Evolutionary conservation across 1,139 yeast species (phyloP), one percentile per base, ranked within the genome.

Genomic region (Hanseniaspora gamundiae): DNA sequence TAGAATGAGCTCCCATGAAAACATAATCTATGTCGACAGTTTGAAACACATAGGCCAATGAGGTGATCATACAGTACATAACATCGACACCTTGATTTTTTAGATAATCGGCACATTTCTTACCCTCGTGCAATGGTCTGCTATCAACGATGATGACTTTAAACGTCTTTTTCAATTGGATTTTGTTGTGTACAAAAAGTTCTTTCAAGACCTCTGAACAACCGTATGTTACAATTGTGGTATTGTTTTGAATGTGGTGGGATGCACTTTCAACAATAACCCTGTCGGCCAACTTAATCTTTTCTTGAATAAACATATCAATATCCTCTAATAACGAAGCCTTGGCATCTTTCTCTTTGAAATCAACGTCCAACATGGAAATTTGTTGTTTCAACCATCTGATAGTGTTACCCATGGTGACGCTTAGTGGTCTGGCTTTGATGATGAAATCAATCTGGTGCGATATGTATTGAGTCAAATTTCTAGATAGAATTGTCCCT

Each of bases 371-470:
- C 45, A 81, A 76, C 45, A 76, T 73, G 1, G 95, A 80, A 46
- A 93, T 91, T 59, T 85, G 93, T 65, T 88, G 97, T 60, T 93
- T 93, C 51, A 93, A 71, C 95, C 96, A 87, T 54, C 98, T 76
- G 51, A 93, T 93, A 2, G 97, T 93, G 65, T 88, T 91, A 43
- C 99, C 98, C 98, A 93, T 93, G 1, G 95, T 76, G 9, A 88
- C 84, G 46, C 94, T 79, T 46, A 93, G 69, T 0, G 97, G 97
- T 51, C 99, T 76, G 1, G 96, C 91, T 10, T 88, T 78, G 56
- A 86, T 91, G 53, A 93, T 69, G 52, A 83, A 86, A 57, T 91
- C 98, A 52, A 93, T 93, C 63, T 93, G 99, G 56, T 83, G 87
- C n/a, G 94, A 79, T 49, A 93, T 70, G 58, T 87, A 91, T 22